Evolutionary conservation across 257 asterid genomes (phyloP).

Genomic region (Sherardia arvensis): DNA sequence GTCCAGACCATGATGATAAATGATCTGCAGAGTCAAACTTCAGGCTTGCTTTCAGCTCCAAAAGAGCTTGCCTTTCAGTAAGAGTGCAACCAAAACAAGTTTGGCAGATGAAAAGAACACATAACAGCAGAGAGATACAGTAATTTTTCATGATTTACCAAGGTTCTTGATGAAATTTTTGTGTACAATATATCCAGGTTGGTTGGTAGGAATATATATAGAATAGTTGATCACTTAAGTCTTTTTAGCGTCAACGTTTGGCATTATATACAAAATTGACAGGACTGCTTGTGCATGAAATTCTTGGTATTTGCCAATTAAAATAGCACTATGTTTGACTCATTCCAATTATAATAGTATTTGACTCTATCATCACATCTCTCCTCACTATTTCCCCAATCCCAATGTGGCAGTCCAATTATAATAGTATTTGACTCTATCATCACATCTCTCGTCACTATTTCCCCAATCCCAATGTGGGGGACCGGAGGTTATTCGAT

Average conservation of each 20-base stretch:
- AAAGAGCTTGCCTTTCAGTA: background rate
- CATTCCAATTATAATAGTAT: background rate
- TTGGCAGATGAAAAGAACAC: background rate
- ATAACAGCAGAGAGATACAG: background rate
- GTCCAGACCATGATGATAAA: slow-evolving; percentile 16
- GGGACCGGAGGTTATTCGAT: no score
- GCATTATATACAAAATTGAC: background rate
- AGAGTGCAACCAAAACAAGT: background rate
- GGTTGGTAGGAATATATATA: background rate
- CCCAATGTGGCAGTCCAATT: no score
- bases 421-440: no score
- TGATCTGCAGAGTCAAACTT: slow-evolving; percentile 8
- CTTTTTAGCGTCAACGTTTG: background rate
- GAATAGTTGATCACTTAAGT: background rate
- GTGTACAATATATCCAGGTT: background rate
- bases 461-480: no score
- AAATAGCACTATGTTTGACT: background rate
- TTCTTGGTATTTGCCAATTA: background rate
- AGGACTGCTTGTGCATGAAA: background rate
- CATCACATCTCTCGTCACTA: no score
- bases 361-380: background rate
- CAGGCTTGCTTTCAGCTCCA: background rate
- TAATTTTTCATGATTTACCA: background rate
- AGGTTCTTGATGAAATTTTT: background rate
- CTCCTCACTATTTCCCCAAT: no score